phyloP scores from a whole-genome alignment of 352 stramenopile genomes.

The Discostella stelligera region DNA sequence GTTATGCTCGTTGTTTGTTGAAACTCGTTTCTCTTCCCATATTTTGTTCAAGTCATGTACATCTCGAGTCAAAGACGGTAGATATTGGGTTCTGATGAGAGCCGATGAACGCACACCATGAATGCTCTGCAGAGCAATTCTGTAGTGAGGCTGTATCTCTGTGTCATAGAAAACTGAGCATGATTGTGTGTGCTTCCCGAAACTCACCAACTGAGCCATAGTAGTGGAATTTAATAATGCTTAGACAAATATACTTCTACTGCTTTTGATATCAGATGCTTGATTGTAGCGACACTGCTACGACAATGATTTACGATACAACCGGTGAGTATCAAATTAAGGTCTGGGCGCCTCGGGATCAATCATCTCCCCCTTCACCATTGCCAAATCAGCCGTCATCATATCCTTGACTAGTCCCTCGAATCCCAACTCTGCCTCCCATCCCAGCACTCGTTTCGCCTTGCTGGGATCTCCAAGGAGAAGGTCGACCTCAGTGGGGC shows the following conservation, averaged over 20 bases:
- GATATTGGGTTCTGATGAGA: constrained; percentile 6
- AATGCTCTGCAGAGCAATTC: too few species aligned
- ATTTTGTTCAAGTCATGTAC: constrained; percentile 54
- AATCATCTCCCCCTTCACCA: constrained; percentile 68
- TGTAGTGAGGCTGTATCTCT: too few species aligned
- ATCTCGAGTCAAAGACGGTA: constrained; percentile 73
- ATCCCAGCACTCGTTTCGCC: constrained; percentile 88
- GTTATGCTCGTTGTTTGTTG: constrained; percentile 1
- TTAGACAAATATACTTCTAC: background rate
- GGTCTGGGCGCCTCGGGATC: constrained; percentile 49
- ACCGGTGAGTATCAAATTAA: constrained; percentile 11
- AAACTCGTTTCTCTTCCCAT: constrained; percentile 6
- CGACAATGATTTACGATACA: background rate
- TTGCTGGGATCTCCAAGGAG: constrained; percentile 94
- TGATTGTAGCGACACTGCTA: background rate
- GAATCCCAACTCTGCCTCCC: constrained; percentile 90
- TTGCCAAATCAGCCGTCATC: constrained; percentile 88
- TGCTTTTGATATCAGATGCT: background rate
- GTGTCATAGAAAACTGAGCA: too few species aligned
- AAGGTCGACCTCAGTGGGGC: constrained; percentile 96
- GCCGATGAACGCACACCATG: background rate
- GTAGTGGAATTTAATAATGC: background rate
- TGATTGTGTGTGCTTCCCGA: too few species aligned
- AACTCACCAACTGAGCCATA: too few species aligned
- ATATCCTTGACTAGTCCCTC: constrained; percentile 94